phyloP scores from a whole-genome alignment of 2,329 filamentous ascomycete species.

The Epicoccum sorghinum region DNA sequence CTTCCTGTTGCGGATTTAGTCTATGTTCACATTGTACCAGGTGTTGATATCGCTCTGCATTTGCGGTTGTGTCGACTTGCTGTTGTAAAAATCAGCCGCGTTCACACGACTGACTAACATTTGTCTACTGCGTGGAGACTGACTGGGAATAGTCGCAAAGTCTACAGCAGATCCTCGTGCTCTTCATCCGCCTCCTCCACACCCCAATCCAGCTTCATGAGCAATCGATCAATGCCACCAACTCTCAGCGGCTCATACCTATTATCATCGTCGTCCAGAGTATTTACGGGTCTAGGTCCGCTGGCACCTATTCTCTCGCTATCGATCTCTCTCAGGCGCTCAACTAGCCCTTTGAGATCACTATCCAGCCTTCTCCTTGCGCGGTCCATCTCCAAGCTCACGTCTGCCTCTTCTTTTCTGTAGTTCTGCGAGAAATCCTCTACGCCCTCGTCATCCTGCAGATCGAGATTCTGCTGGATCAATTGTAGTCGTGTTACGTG shows the following conservation, averaged over 20 bases:
- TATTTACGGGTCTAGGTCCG: conserved; percentile 18
- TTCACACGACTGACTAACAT: no score
- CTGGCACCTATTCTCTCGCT: conserved; percentile 50
- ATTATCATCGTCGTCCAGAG: conserved; percentile 45
- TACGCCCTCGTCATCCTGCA: conserved; percentile 82
- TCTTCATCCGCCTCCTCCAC: conserved; percentile 35
- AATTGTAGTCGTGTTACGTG: conserved; percentile 76
- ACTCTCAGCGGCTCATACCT: conserved; percentile 74
- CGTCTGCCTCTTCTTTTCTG: conserved; percentile 72
- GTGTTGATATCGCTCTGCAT: no score
- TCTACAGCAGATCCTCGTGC: conserved; percentile 26
- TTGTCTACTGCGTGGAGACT: neutral
- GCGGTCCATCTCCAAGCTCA: conserved; percentile 67
- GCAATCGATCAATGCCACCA: conserved; percentile 79
- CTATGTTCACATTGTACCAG: neutral
- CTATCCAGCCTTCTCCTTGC: conserved; percentile 69
- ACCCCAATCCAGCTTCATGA: conserved; percentile 88
- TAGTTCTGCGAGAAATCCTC: conserved; percentile 61
- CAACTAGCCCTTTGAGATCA: conserved; percentile 67
- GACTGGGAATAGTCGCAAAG: neutral
- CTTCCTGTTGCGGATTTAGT: conserved; percentile 13
- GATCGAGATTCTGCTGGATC: conserved; percentile 78
- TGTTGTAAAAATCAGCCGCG: no score
- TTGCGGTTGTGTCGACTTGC: no score
- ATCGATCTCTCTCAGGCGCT: conserved; percentile 66